Evolutionary conservation across 2,329 filamentous ascomycete species (phyloP), one percentile per base, ranked within the genome.

Genomic region (Neofusicoccum sp.): DNA sequence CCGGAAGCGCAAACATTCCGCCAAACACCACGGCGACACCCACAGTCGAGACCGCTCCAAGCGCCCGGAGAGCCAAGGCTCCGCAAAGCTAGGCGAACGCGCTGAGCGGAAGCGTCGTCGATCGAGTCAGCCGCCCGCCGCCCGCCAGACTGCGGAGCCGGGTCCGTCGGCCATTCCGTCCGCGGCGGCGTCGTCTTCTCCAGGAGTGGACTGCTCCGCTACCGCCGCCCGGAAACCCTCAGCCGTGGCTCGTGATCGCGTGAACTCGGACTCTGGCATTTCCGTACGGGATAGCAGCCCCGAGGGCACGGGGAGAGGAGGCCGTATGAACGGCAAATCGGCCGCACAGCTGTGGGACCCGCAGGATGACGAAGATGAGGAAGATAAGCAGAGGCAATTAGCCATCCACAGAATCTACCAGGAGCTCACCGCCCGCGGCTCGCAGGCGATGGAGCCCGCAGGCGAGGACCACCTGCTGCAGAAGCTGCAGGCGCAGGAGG

Each of bases 251-350:
- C 49, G 44, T 49, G 40, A 60, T 7, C 58, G 51, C 8, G 54
- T 61, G 40, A 61, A 62, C 48, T 66, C 62, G 40, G 67, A 69
- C 30, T 68, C 67, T 57, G 68, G 67, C 43, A 69, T 69, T 44
- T 73, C 74, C 14, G 63, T 72, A 4, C 69, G 69, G 48, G 69
- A 68, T 36, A 70, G 70, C 49, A 72, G 70, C 63, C 70, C 74
- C 57, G 68, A 72, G 16, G 65, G 67, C 20, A 62, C 48, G 48
- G 61, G 65, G 67, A 14, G 66, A 34, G 40, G n/a, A 51, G 40
- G 36, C 14, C 34, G 30, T 40, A 31, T 31, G n/a, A 36, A 61
- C 33, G 26, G 31, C 26, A 44, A 33, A 36, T 33, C 58, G 28
- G 48, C 41, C 38, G 26, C 36, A 30, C 9, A 38, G 47, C 45